A percentile compares a stretch with the other conserved stretches of the same genome.
Conservation (phyloP, 495 filamentous ascomycete genomes). For the Tuber magnatum region DNA sequence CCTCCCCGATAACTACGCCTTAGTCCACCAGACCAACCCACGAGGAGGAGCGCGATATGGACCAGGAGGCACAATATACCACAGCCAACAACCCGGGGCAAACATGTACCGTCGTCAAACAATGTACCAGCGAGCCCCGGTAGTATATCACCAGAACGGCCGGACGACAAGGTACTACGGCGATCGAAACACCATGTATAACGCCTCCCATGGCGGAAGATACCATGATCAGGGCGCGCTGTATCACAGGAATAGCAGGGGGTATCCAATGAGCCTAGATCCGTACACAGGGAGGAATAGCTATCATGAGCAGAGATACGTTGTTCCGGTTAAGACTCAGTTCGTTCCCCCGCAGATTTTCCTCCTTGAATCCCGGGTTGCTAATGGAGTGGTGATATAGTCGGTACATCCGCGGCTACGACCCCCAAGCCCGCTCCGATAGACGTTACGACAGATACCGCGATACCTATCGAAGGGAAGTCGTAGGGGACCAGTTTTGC, state of each 20-base stretch:
- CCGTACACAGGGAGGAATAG: neutral
- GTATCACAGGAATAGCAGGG: neutral
- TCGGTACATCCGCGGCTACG: neutral
- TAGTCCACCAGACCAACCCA: neutral
- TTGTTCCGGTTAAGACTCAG: neutral
- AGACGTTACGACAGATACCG: neutral
- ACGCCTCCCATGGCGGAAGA: neutral
- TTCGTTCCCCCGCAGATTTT: neutral
- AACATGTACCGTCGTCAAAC: neutral
- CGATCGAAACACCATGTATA: neutral
- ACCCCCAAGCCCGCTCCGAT: neutral
- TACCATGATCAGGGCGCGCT: neutral
- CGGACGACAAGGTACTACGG: neutral
- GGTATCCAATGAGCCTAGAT: neutral
- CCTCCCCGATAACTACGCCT: neutral
- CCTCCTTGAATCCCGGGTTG: neutral
- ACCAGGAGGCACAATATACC: neutral
- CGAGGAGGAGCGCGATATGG: neutral
- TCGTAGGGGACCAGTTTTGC: neutral
- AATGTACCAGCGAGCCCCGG: neutral
- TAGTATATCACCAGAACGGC: neutral
- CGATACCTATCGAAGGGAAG: neutral
- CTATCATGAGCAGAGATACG: slow-evolving; percentile 1
- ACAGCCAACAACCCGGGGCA: neutral
- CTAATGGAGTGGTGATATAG: neutral